Conservation (phyloP, 345 rosid genomes). For the Citrus maxima region DNA sequence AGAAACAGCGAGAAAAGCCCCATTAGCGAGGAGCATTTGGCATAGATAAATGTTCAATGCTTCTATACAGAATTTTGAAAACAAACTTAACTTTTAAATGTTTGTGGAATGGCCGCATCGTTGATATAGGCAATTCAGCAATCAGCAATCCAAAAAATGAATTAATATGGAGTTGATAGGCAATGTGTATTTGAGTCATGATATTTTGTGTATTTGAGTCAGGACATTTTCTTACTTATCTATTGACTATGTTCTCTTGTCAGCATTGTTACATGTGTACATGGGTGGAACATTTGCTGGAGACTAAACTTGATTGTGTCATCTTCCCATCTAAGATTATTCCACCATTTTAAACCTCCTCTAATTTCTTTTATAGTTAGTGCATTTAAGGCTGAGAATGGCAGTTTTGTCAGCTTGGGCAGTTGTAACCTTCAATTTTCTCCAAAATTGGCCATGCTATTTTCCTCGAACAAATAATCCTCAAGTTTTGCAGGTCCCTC, state of each 20-base stretch:
- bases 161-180: too few species aligned
- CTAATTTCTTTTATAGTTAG: conserved; percentile 18
- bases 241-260: conserved; percentile 1
- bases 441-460: conserved; percentile 21
- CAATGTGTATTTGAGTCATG: too few species aligned
- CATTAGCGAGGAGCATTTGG: not conserved
- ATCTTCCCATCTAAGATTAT: conserved; percentile 10
- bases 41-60: not conserved
- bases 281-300: conserved; percentile 20
- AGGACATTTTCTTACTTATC: not conserved
- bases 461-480: conserved; percentile 17
- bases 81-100: not conserved
- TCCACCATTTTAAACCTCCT: conserved; percentile 27
- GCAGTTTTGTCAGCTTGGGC: conserved; percentile 24
- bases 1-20: not conserved
- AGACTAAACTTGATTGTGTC: conserved; percentile 9
- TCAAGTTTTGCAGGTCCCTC: conserved; percentile 24
- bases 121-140: too few species aligned
- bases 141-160: too few species aligned
- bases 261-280: not conserved
- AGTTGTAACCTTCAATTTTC: conserved; percentile 28
- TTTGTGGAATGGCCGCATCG: too few species aligned
- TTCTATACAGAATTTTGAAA: not conserved
- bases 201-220: not conserved
- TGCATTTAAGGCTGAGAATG: conserved; percentile 15